A percentile compares a stretch with the other conserved stretches of the same genome.
These are phyloP conservation scores for Metarhizium brunneum DNA, from an alignment of 2,329 filamentous ascomycete species.

Conservation along the genomic window DNA sequence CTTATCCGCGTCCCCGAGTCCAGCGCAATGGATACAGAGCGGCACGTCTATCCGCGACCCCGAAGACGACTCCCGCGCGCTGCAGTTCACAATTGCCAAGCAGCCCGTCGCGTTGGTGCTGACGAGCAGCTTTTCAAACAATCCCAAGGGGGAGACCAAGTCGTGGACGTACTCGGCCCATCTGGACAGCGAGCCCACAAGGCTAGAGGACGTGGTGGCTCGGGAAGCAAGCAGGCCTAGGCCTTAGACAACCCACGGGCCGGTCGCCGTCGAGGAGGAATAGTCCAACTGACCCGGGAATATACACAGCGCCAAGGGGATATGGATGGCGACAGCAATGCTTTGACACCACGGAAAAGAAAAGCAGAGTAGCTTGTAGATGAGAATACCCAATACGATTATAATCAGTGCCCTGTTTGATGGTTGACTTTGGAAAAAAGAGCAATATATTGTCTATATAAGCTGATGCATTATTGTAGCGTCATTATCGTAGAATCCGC, in stretches of 20 bases:
- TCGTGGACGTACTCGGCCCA: background rate
- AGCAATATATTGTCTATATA: too few species aligned
- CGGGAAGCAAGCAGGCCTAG: background rate
- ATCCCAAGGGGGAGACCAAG: background rate
- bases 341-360: too few species aligned
- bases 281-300: background rate
- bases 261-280: background rate
- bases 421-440: too few species aligned
- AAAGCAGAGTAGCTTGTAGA: background rate
- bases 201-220: background rate
- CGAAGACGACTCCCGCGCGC: constrained; percentile 17
- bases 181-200: background rate
- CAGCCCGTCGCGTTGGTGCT: background rate
- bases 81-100: constrained; percentile 18
- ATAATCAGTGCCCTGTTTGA: too few species aligned
- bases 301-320: too few species aligned
- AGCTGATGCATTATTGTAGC: too few species aligned
- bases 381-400: background rate
- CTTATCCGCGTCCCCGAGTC: background rate
- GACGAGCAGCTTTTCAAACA: background rate
- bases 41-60: constrained; percentile 22
- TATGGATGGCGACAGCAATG: too few species aligned
- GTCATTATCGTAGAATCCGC: too few species aligned
- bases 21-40: constrained; percentile 21
- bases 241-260: background rate